These are phyloP conservation scores for Tylopilus vinaceipallidus DNA, from an alignment of 768 basidiomycete species.

Conservation along the genomic window DNA sequence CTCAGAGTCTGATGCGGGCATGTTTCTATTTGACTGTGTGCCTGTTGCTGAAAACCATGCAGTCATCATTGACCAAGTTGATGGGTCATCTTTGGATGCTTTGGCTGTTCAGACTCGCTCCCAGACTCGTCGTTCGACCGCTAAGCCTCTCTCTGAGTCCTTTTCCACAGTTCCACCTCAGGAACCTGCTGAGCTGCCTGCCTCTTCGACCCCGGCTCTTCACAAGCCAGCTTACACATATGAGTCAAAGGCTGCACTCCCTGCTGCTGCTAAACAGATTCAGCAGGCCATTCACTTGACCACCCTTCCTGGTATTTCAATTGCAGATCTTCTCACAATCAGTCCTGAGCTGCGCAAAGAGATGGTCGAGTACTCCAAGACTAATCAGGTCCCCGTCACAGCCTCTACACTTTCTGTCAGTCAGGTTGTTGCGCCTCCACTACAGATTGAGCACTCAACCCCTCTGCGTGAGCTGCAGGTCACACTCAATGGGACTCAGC, in stretches of 20 bases:
- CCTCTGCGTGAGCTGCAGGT: neutral
- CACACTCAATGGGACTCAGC: neutral
- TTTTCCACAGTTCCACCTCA: neutral
- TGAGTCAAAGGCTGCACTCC: slow-evolving; percentile 10
- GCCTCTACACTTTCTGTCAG: neutral
- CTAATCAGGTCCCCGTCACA: neutral
- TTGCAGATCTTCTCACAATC: slow-evolving; percentile 12
- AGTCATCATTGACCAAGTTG: neutral
- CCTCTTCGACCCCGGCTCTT: too few relatives aligned
- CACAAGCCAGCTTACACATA: slow-evolving; percentile 3
- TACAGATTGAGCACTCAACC: slow-evolving; percentile 1
- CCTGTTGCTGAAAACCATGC: neutral
- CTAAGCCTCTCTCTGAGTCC: neutral
- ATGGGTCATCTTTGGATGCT: neutral
- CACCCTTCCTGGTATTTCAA: neutral
- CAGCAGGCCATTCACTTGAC: slow-evolving; percentile 6
- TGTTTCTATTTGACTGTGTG: neutral
- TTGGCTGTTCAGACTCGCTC: neutral
- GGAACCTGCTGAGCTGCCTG: neutral
- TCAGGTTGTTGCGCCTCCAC: neutral
- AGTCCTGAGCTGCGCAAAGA: slow-evolving; percentile 14
- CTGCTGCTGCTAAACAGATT: neutral
- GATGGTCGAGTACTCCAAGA: slow-evolving; percentile 3
- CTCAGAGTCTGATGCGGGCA: neutral
- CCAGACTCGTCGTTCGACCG: neutral